Base-by-base conservation (phyloP, 345 rosid species). In the Eucalyptus cloeziana region DNA sequence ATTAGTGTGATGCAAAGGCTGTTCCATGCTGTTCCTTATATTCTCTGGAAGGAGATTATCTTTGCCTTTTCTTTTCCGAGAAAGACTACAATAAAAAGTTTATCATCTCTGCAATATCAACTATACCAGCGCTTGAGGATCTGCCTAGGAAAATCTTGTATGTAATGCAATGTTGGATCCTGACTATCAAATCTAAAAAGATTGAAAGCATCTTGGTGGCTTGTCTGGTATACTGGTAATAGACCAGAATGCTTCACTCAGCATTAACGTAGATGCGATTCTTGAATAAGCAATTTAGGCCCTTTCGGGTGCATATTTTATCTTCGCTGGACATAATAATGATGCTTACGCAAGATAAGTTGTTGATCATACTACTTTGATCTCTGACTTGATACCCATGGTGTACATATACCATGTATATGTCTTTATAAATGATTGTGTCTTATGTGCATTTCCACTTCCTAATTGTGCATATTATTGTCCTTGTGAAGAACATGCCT, bases 401-500 rank as follows among this genome's bases (percentile, higher is more conserved):
- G 16, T 60, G 19, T 87, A 49, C n/a, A 30, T 67, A 56, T 37
- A 85, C 52, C 58, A 9, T 30, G 24, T n/a, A 31, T 50, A 31
- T 16, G 62, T 49, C 52, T 54, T 50, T 54, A 49, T 21, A 33
- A 12, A 52, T 33, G 30, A 52, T 52, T 15, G 62, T 19, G 33
- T 86, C 87, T 86, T 13, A 86, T 21, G 87, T 22, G 37, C 52
- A 86, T 86, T 44, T 31, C 44, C 45, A 37, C 45, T 40, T 12
- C 47, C 85, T 40, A 76, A 40, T 40, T 40, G 27, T 76, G 85
- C 47, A 76, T 76, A 40, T 76, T 76, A 76, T 76, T 86, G n/a
- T 86, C 67, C 67, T 86, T 21, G 5, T 91, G 90, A 54, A 94
- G 97, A 92, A 49, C 94, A 94, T 90, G 89, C 88, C 87, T 95